Percentiles rank a stretch among this genome's conserved stretches.
These are phyloP conservation scores for Barbarea vulgaris DNA, from an alignment of 345 rosid genomes.

Conservation along the genomic window DNA sequence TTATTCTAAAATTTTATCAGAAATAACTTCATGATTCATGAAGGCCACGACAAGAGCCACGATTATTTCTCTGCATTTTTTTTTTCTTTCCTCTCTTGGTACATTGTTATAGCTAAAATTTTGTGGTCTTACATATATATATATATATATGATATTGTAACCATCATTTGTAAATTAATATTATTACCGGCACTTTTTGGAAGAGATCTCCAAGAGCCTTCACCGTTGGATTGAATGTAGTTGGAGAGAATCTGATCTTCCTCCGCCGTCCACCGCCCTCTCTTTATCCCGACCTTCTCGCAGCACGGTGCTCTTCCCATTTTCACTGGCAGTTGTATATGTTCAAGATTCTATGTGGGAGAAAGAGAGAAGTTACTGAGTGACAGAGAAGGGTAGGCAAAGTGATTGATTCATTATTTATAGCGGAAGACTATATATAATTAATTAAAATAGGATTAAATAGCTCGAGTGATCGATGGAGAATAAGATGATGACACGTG, in stretches of 20 bases:
- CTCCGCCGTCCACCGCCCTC: conserved; percentile 47
- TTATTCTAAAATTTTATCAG: background rate
- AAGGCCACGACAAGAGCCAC: conserved; percentile 9
- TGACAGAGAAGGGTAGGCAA: background rate
- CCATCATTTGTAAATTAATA: background rate
- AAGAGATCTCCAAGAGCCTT: conserved; percentile 49
- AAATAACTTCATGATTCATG: background rate
- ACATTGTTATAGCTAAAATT: background rate
- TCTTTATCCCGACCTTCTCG: conserved; percentile 43
- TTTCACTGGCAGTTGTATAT: conserved; percentile 63
- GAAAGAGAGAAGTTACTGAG: conserved; percentile 12
- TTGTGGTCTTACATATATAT: background rate
- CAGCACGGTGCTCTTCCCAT: conserved; percentile 50
- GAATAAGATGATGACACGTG: conserved; percentile 51
- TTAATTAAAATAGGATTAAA: conserved; percentile 1
- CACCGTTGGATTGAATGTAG: conserved; percentile 42
- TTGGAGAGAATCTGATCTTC: conserved; percentile 40
- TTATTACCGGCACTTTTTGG: conserved; percentile 44
- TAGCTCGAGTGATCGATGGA: conserved; percentile 1
- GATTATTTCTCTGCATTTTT: background rate
- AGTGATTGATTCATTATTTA: conserved; percentile 35
- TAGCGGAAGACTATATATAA: conserved; percentile 10
- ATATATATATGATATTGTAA: background rate
- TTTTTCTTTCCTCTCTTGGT: background rate
- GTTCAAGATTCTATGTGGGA: background rate